Evolutionary conservation across 2,329 filamentous ascomycete species (phyloP).

Genomic region (Aspergillus texensis): DNA sequence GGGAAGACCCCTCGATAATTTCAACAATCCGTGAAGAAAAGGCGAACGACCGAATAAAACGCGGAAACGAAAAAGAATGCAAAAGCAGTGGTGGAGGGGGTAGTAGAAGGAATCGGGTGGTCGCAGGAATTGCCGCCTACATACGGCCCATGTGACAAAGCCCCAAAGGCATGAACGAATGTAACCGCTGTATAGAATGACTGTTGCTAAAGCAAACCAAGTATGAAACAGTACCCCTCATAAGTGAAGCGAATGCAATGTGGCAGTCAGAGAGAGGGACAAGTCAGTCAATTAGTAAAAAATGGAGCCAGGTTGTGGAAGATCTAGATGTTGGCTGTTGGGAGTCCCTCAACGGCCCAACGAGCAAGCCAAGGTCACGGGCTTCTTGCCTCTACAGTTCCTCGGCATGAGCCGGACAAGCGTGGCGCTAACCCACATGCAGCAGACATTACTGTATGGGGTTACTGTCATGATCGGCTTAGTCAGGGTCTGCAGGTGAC

Average conservation of each 20-base stretch:
- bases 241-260: slow-evolving; percentile 9
- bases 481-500: slow-evolving; percentile 2
- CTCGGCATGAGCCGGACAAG: slow-evolving; percentile 4
- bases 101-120: slow-evolving; percentile 23
- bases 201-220: slow-evolving; percentile 4
- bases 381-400: slow-evolving; percentile 3
- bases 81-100: slow-evolving; percentile 14
- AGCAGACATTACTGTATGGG: background rate
- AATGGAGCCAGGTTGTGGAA: background rate
- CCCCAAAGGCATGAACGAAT: slow-evolving; percentile 21
- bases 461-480: background rate
- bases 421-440: background rate
- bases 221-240: slow-evolving; percentile 1
- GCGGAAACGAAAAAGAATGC: slow-evolving; percentile 9
- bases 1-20: slow-evolving; percentile 20
- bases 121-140: slow-evolving; percentile 34
- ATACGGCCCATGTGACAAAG: slow-evolving; percentile 41
- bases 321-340: slow-evolving; percentile 8
- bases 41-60: slow-evolving; percentile 11
- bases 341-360: slow-evolving; percentile 12
- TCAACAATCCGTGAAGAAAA: slow-evolving; percentile 6
- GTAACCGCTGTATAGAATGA: slow-evolving; percentile 2
- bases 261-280: slow-evolving; percentile 1
- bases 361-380: slow-evolving; percentile 1
- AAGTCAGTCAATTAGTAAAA: background rate